These are phyloP conservation scores for Starmera stellimalicola DNA, from an alignment of 1,139 yeast genomes.

Conservation along the genomic window DNA sequence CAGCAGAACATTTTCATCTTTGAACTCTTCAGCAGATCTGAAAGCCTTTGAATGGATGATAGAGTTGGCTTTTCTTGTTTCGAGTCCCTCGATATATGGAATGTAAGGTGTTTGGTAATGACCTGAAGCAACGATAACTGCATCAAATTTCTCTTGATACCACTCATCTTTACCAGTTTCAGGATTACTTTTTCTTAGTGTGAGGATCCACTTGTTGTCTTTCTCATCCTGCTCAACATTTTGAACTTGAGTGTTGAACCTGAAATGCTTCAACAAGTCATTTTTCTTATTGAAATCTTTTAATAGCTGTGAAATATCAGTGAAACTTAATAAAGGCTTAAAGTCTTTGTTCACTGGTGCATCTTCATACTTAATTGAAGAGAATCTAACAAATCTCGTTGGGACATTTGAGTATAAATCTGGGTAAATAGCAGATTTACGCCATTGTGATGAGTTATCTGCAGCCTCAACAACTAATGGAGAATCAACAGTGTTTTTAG, in stretches of 20 bases:
- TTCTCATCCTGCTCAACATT: conserved; percentile 25
- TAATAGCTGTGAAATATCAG: conserved; percentile 28
- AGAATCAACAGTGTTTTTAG: conserved; percentile 5
- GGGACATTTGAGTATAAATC: conserved; percentile 40
- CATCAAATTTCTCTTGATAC: conserved; percentile 30
- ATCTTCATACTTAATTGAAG: conserved; percentile 19
- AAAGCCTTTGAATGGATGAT: conserved; percentile 36
- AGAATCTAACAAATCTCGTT: conserved; percentile 32
- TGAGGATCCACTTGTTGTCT: conserved; percentile 29
- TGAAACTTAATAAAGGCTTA: conserved; percentile 33
- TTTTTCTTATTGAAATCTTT: conserved; percentile 24
- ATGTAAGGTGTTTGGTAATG: conserved; percentile 37
- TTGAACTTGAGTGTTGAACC: conserved; percentile 33
- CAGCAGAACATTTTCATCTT: conserved; percentile 33
- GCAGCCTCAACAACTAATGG: conserved; percentile 12
- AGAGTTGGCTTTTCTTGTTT: conserved; percentile 25
- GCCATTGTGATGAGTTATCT: conserved; percentile 28
- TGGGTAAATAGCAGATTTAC: conserved; percentile 32
- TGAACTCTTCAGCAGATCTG: conserved; percentile 22
- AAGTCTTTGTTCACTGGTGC: conserved; percentile 7
- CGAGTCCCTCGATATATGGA: conserved; percentile 33
- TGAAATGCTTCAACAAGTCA: conserved; percentile 25
- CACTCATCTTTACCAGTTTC: conserved; percentile 18
- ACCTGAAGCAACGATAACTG: conserved; percentile 35
- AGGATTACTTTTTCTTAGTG: conserved; percentile 22